These are phyloP conservation scores for Quercus berberidifolia DNA, from an alignment of 306 rosid species.

Conservation along the genomic window DNA sequence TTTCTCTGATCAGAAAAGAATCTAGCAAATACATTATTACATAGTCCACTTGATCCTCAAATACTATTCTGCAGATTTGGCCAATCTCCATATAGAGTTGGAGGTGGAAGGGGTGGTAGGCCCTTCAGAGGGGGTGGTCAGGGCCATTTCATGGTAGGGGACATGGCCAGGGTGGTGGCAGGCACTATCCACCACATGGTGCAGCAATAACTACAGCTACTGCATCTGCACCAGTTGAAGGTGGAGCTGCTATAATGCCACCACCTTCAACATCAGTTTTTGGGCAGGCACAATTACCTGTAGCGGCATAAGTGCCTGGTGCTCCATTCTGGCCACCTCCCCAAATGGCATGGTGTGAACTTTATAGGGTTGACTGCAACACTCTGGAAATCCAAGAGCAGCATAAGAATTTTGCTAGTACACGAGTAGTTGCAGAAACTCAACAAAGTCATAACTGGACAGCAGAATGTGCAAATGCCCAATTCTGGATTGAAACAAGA, in stretches of 20 bases:
- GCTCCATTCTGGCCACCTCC: slow-evolving; percentile 42
- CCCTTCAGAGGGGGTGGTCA: slow-evolving; percentile 66
- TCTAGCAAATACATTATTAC: slow-evolving; percentile 25
- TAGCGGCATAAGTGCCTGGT: slow-evolving; percentile 42
- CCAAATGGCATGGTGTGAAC: slow-evolving; percentile 61
- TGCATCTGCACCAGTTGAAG: slow-evolving; percentile 39
- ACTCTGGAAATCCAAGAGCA: slow-evolving; percentile 68
- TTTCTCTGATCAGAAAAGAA: slow-evolving; percentile 1
- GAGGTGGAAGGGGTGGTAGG: slow-evolving; percentile 72
- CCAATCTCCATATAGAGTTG: slow-evolving; percentile 60
- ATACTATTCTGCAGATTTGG: slow-evolving; percentile 55
- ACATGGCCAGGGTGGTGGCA: slow-evolving; percentile 58
- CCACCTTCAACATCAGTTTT: slow-evolving; percentile 43
- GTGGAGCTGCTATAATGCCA: slow-evolving; percentile 28
- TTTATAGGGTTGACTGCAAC: slow-evolving; percentile 87
- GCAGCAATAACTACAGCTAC: slow-evolving; percentile 35
- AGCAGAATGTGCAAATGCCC: slow-evolving; percentile 40
- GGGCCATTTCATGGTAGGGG: slow-evolving; percentile 51
- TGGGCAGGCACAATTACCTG: slow-evolving; percentile 32
- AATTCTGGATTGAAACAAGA: slow-evolving; percentile 44
- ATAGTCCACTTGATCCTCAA: slow-evolving; percentile 39
- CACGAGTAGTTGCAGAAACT: slow-evolving; percentile 62
- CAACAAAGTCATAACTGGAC: slow-evolving; percentile 47
- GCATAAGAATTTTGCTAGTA: slow-evolving; percentile 52
- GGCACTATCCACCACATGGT: slow-evolving; percentile 54